phyloP scores from a whole-genome alignment of 805 yeast species.

The Candida yuanshanica region DNA sequence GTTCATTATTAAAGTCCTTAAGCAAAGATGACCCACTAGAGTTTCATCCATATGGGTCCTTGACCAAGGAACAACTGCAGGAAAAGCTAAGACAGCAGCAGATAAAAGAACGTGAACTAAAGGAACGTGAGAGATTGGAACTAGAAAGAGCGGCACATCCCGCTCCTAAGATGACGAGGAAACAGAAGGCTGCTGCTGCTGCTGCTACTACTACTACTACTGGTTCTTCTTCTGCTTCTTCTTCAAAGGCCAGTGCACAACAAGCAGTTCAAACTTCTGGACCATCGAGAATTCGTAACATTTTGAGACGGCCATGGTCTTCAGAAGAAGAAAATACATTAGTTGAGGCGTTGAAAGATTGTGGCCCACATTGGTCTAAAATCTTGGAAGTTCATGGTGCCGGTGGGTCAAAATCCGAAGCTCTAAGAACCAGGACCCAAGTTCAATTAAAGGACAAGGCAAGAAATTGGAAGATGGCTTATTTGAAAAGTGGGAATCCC shows the following conservation, averaged over 20 bases:
- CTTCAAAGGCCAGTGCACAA: background rate
- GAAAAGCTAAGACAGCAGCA: conserved; percentile 12
- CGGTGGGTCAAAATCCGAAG: conserved; percentile 83
- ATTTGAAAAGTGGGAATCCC: conserved; percentile 65
- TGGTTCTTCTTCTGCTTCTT: background rate
- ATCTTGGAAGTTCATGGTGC: conserved; percentile 89
- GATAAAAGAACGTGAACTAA: conserved; percentile 11
- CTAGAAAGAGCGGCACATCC: background rate
- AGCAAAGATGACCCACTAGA: background rate
- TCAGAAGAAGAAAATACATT: conserved; percentile 83
- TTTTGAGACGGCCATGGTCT: conserved; percentile 73
- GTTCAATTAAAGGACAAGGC: conserved; percentile 96
- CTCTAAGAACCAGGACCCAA: conserved; percentile 80
- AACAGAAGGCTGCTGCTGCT: conserved; percentile 4
- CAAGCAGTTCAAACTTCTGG: conserved; percentile 21
- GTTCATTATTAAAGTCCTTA: conserved; percentile 10
- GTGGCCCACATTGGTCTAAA: conserved; percentile 93
- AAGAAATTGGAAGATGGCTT: conserved; percentile 88
- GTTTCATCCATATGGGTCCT: conserved; percentile 3
- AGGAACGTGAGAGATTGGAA: conserved; percentile 12
- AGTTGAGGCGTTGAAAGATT: conserved; percentile 65
- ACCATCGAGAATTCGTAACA: conserved; percentile 21
- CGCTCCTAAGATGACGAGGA: background rate
- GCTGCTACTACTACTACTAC: conserved; percentile 5
- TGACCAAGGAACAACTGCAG: conserved; percentile 21